These are phyloP conservation scores for Neurospora sp. DNA, from an alignment of 495 filamentous ascomycete species.

Conservation along the genomic window DNA sequence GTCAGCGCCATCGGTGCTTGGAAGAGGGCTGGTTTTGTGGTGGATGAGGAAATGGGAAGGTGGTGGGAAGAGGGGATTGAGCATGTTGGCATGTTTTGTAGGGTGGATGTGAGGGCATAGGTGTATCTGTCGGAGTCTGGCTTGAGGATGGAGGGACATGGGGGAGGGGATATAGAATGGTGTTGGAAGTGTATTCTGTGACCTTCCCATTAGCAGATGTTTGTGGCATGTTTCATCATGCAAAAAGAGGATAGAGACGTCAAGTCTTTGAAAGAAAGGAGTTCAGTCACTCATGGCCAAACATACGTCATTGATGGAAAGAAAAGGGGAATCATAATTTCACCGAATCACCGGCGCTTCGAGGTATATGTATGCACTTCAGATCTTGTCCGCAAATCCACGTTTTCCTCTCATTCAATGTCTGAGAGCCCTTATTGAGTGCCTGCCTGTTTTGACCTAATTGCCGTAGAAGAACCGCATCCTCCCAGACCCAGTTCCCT, in stretches of 20 bases:
- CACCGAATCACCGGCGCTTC: background rate
- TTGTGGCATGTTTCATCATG: background rate
- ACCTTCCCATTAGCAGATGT: background rate
- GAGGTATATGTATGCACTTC: background rate
- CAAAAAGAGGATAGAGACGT: background rate
- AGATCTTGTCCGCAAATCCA: background rate
- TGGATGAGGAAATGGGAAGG: constrained; percentile 58
- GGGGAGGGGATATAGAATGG: background rate
- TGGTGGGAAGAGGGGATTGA: constrained; percentile 81
- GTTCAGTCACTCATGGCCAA: background rate
- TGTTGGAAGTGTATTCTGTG: background rate
- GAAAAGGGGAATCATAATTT: background rate
- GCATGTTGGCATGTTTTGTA: constrained; percentile 70
- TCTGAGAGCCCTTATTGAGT: background rate
- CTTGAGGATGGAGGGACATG: background rate
- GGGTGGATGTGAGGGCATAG: constrained; percentile 18
- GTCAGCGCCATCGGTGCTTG: constrained; percentile 49
- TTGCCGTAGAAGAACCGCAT: background rate
- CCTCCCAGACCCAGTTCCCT: background rate
- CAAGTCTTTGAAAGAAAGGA: background rate
- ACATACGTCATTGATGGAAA: background rate
- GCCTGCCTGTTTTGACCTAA: background rate
- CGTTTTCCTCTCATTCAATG: background rate
- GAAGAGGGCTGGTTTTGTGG: constrained; percentile 54
- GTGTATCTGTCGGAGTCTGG: background rate